Conservation (phyloP, 495 filamentous ascomycete genomes). For the Cercophora newfieldiana region DNA sequence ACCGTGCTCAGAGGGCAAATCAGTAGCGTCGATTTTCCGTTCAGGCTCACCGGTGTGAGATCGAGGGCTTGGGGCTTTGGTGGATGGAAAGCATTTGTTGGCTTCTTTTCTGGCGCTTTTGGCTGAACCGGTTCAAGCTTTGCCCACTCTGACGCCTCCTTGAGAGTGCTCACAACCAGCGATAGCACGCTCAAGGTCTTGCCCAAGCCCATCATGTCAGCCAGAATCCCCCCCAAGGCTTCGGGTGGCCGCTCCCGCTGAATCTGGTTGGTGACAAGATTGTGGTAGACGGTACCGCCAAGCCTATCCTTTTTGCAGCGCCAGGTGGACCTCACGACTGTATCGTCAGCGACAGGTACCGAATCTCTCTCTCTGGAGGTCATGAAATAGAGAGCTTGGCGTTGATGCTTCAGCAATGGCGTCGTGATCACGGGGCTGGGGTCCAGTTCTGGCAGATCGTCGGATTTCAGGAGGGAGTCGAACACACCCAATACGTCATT, state of each 20-base stretch:
- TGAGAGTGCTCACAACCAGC: slow-evolving; percentile 63
- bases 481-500: slow-evolving; percentile 86
- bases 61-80: slow-evolving; percentile 36
- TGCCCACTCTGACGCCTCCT: slow-evolving; percentile 60
- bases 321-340: slow-evolving; percentile 73
- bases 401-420: slow-evolving; percentile 79
- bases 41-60: slow-evolving; percentile 56
- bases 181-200: slow-evolving; percentile 91
- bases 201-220: slow-evolving; percentile 97
- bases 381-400: slow-evolving; percentile 90
- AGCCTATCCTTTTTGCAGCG: slow-evolving; percentile 51
- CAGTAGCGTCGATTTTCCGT: slow-evolving; percentile 79
- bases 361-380: slow-evolving; percentile 67
- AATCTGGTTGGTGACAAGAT: slow-evolving; percentile 78
- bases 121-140: slow-evolving; percentile 41
- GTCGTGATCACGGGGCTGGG: slow-evolving; percentile 62
- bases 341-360: slow-evolving; percentile 36
- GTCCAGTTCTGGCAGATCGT: slow-evolving; percentile 76
- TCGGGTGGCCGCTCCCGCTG: slow-evolving; percentile 65
- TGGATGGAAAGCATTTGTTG: slow-evolving; percentile 37
- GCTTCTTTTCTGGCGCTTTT: slow-evolving; percentile 40
- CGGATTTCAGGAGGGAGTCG: slow-evolving; percentile 70
- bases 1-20: slow-evolving; percentile 88
- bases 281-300: slow-evolving; percentile 64
- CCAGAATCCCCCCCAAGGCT: slow-evolving; percentile 81